phyloP scores from a whole-genome alignment of 1,139 yeast genomes.

The Hanseniaspora sp. region DNA sequence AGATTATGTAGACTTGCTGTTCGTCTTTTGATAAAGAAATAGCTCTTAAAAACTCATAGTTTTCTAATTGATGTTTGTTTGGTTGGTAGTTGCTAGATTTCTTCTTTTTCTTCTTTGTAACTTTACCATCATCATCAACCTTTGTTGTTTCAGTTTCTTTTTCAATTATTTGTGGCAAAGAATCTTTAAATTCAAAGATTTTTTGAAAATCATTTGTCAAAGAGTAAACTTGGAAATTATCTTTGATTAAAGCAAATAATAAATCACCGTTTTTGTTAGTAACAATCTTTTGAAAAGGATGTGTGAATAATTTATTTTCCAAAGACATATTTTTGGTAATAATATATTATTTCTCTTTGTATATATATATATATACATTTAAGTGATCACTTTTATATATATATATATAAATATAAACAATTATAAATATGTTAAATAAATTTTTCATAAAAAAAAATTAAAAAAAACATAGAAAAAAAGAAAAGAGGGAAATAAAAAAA shows the following conservation, averaged over 20 bases:
- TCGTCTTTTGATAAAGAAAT: slow-evolving; percentile 46
- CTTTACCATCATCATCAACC: slow-evolving; percentile 25
- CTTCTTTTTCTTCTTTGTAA: slow-evolving; percentile 22
- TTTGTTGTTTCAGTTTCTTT: slow-evolving; percentile 36
- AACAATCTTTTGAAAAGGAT: slow-evolving; percentile 53
- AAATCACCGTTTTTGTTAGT: slow-evolving; percentile 36
- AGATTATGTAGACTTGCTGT: slow-evolving; percentile 49
- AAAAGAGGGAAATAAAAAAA: too few species aligned
- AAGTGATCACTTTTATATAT: too few species aligned
- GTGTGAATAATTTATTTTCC: slow-evolving; percentile 34
- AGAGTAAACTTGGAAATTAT: slow-evolving; percentile 43
- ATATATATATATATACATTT: too few species aligned
- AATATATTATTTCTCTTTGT: too few species aligned
- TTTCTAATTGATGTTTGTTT: slow-evolving; percentile 44
- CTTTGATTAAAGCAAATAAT: slow-evolving; percentile 48
- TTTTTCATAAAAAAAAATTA: too few species aligned
- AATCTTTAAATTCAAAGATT: slow-evolving; percentile 47
- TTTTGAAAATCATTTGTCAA: slow-evolving; percentile 24
- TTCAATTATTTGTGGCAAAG: slow-evolving; percentile 31
- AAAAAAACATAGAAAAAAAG: too few species aligned
- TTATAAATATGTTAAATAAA: too few species aligned
- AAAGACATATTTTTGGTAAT: background rate
- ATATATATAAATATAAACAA: too few species aligned
- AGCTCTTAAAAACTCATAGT: slow-evolving; percentile 38
- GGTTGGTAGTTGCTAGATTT: slow-evolving; percentile 34